A percentile compares a stretch with the other conserved stretches of the same genome.
These are phyloP conservation scores for Elongisporangium undulatum DNA, from an alignment of 352 stramenopile species.

Conservation along the genomic window DNA sequence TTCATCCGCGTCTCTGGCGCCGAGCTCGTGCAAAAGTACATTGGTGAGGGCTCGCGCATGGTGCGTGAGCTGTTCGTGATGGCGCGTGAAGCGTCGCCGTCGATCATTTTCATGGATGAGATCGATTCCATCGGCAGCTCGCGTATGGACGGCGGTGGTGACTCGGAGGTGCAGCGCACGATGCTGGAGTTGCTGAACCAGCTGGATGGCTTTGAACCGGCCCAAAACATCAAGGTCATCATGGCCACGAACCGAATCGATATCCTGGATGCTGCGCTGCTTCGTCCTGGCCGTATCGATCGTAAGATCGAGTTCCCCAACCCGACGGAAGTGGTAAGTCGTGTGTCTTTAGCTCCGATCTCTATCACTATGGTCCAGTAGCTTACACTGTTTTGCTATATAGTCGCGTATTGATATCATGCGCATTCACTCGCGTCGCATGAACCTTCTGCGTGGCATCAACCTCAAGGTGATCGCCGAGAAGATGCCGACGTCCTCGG, in stretches of 20 bases:
- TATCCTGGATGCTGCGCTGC: conserved; percentile 96
- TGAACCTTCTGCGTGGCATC: conserved; percentile 99
- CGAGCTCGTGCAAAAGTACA: conserved; percentile 99
- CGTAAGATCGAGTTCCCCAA: conserved; percentile 99
- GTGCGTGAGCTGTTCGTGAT: conserved; percentile 99
- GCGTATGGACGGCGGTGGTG: conserved; percentile 90
- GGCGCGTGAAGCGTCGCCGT: conserved; percentile 95
- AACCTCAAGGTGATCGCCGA: conserved; percentile 97
- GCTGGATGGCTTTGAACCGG: conserved; percentile 95
- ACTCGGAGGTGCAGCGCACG: conserved; percentile 99
- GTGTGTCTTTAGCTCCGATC: not conserved
- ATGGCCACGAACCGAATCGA: conserved; percentile 99
- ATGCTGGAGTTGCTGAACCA: conserved; percentile 99
- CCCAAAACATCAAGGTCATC: conserved; percentile 99
- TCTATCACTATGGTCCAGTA: too few relatives aligned
- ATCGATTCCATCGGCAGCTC: conserved; percentile 98
- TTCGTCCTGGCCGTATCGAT: conserved; percentile 98
- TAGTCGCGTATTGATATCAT: conserved; percentile 96
- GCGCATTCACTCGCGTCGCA: conserved; percentile 98
- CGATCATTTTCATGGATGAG: conserved; percentile 99
- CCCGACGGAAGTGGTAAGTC: conserved; percentile 91
- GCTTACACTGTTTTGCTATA: conserved; percentile 2
- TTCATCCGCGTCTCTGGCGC: conserved; percentile 99
- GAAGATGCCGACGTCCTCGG: conserved; percentile 97
- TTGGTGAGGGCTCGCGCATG: conserved; percentile 98